Conservation (phyloP, 345 rosid genomes). For the Citrus hindsii region DNA sequence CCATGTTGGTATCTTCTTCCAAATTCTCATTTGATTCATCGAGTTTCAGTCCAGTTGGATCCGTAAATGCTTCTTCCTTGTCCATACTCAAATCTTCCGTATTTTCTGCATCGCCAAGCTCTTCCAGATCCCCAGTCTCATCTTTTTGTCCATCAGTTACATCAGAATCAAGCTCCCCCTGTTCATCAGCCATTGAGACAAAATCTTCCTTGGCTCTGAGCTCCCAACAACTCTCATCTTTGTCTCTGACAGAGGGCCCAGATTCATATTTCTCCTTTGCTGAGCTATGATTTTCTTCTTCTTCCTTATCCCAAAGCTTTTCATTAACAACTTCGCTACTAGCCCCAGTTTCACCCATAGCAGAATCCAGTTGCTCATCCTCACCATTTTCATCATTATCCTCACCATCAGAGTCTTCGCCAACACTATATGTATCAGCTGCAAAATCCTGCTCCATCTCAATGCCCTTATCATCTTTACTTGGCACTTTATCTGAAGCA, state of each 20-base stretch:
- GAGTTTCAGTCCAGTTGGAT: constrained; percentile 55
- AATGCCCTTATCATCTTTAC: constrained; percentile 72
- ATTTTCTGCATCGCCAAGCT: constrained; percentile 41
- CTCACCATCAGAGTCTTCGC: constrained; percentile 70
- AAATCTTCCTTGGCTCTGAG: constrained; percentile 80
- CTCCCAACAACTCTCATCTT: constrained; percentile 55
- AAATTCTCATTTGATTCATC: constrained; percentile 44
- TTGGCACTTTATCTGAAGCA: constrained; percentile 46
- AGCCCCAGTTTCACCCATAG: constrained; percentile 73
- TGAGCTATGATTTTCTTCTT: constrained; percentile 47
- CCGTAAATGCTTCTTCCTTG: constrained; percentile 65
- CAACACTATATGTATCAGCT: constrained; percentile 66
- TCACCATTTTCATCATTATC: constrained; percentile 53
- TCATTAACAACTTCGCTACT: constrained; percentile 68
- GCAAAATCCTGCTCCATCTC: constrained; percentile 86
- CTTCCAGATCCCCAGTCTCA: constrained; percentile 47
- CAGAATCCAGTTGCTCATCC: constrained; percentile 69
- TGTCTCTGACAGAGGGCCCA: constrained; percentile 64
- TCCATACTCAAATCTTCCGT: constrained; percentile 52
- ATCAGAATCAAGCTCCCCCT: constrained; percentile 39
- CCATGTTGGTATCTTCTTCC: constrained; percentile 51
- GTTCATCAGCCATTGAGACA: constrained; percentile 34
- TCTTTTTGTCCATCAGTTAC: constrained; percentile 41
- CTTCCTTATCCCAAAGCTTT: constrained; percentile 66
- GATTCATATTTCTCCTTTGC: constrained; percentile 73